A percentile compares a stretch with the other conserved stretches of the same genome.
phyloP scores from a whole-genome alignment of 192 early-diverging fungal genomes.

The Coemansia sp. region DNA sequence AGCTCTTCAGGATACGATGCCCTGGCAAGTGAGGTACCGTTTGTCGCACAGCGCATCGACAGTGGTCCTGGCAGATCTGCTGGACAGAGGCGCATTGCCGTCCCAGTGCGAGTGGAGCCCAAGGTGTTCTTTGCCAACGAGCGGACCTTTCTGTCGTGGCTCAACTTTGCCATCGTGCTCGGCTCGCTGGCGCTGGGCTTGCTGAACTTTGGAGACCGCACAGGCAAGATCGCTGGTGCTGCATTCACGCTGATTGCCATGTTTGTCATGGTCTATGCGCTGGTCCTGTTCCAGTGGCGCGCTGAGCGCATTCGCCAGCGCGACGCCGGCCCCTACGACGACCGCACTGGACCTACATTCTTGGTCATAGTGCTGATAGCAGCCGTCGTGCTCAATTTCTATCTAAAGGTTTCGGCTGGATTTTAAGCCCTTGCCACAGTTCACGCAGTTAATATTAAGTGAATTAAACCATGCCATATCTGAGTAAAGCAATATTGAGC shows the following conservation, averaged over 20 bases:
- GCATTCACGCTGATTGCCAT: slow-evolving; percentile 72
- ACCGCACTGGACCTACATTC: slow-evolving; percentile 68
- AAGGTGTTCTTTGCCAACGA: slow-evolving; percentile 97
- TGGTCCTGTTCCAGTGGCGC: slow-evolving; percentile 73
- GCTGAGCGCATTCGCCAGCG: slow-evolving; percentile 65
- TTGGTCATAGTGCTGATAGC: slow-evolving; percentile 66
- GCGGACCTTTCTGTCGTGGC: slow-evolving; percentile 87
- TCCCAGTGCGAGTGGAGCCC: slow-evolving; percentile 77
- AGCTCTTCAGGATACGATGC: slow-evolving; percentile 5
- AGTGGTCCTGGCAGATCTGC: slow-evolving; percentile 5
- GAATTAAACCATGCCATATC: neutral
- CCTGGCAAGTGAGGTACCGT: slow-evolving; percentile 12
- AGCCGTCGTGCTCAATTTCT: slow-evolving; percentile 73
- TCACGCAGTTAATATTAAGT: neutral
- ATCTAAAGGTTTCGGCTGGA: slow-evolving; percentile 54
- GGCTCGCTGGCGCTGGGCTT: slow-evolving; percentile 75
- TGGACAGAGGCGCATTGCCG: slow-evolving; percentile 59
- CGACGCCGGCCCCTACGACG: slow-evolving; percentile 74
- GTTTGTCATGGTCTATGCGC: slow-evolving; percentile 75
- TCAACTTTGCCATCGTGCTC: slow-evolving; percentile 77
- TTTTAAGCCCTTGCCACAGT: neutral
- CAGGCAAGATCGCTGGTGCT: slow-evolving; percentile 65
- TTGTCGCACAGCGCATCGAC: slow-evolving; percentile 17
- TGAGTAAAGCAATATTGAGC: no score
- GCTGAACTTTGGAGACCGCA: slow-evolving; percentile 78